These are phyloP conservation scores for Shiraia sp. DNA, from an alignment of 2,329 filamentous ascomycete species.

Conservation along the genomic window DNA sequence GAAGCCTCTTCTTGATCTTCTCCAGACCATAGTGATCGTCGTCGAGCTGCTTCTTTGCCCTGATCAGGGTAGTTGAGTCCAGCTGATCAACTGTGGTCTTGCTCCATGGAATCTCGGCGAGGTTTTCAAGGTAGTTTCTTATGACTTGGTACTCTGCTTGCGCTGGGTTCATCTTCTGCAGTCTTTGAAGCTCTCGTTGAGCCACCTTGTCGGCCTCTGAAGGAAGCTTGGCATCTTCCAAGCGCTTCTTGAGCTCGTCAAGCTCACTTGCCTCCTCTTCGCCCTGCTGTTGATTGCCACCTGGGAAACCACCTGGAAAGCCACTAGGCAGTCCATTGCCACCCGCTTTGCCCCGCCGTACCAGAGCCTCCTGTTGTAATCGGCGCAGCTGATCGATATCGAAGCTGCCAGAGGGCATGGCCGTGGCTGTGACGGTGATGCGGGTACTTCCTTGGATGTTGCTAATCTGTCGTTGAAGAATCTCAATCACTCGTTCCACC, in stretches of 20 bases:
- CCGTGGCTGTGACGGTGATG: constrained; percentile 75
- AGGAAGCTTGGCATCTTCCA: constrained; percentile 79
- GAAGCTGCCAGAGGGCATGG: constrained; percentile 50
- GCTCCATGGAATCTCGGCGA: constrained; percentile 93
- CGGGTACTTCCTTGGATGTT: constrained; percentile 86
- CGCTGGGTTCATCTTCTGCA: constrained; percentile 94
- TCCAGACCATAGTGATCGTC: constrained; percentile 96
- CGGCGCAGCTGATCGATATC: constrained; percentile 51
- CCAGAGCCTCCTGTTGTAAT: constrained; percentile 48
- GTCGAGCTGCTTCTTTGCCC: constrained; percentile 86
- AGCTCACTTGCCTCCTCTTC: constrained; percentile 88
- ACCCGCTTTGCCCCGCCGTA: constrained; percentile 37
- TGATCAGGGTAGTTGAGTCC: constrained; percentile 75
- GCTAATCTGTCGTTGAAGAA: constrained; percentile 80
- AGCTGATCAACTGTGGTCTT: constrained; percentile 83
- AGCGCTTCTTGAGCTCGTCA: constrained; percentile 85
- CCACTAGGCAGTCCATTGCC: constrained; percentile 38
- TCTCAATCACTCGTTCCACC: constrained; percentile 78
- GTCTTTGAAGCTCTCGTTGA: constrained; percentile 80
- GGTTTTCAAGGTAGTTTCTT: constrained; percentile 88
- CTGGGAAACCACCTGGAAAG: constrained; percentile 49
- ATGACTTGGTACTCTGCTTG: constrained; percentile 96
- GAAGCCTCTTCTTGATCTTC: constrained; percentile 92
- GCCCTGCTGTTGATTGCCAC: constrained; percentile 50
- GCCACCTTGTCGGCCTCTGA: constrained; percentile 89